Conservation (phyloP, 345 rosid species). For the Turritis glabra region DNA sequence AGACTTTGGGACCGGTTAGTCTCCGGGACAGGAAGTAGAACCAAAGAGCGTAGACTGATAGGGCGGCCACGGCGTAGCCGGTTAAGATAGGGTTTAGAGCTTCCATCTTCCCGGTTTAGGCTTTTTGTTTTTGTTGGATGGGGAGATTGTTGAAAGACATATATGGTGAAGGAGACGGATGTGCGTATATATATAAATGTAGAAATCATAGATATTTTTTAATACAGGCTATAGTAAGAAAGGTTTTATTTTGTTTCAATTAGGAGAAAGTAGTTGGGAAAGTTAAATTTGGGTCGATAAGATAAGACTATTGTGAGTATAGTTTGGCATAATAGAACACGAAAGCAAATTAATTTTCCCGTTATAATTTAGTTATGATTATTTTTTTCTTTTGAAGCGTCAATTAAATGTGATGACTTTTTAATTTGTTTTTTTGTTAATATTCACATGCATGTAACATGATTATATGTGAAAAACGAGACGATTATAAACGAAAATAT, state of each 20-base stretch:
- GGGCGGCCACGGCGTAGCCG: conserved; percentile 42
- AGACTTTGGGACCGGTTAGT: conserved; percentile 68
- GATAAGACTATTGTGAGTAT: conserved; percentile 40
- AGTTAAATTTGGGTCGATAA: conserved; percentile 49
- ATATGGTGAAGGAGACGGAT: conserved; percentile 25
- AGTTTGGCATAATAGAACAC: conserved; percentile 24
- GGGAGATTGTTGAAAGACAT: conserved; percentile 19
- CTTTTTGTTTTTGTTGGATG: conserved; percentile 16
- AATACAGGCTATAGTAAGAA: conserved; percentile 33
- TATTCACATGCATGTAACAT: background rate
- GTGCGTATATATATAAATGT: conserved; percentile 17
- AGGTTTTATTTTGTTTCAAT: conserved; percentile 23
- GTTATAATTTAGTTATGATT: background rate
- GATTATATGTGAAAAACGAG: background rate
- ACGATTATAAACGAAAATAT: background rate
- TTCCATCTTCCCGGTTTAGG: conserved; percentile 51
- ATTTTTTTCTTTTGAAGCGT: background rate
- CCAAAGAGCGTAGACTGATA: conserved; percentile 67
- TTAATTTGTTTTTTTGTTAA: background rate
- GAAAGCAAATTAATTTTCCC: conserved; percentile 26
- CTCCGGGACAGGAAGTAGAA: conserved; percentile 62
- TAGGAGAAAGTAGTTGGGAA: conserved; percentile 81
- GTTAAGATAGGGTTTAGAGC: conserved; percentile 31
- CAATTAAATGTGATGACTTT: background rate
- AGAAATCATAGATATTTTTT: conserved; percentile 1